Evolutionary conservation across 2,329 filamentous ascomycete species (phyloP), one percentile per base, ranked within the genome.

Genomic region (Cercospora sojina): DNA sequence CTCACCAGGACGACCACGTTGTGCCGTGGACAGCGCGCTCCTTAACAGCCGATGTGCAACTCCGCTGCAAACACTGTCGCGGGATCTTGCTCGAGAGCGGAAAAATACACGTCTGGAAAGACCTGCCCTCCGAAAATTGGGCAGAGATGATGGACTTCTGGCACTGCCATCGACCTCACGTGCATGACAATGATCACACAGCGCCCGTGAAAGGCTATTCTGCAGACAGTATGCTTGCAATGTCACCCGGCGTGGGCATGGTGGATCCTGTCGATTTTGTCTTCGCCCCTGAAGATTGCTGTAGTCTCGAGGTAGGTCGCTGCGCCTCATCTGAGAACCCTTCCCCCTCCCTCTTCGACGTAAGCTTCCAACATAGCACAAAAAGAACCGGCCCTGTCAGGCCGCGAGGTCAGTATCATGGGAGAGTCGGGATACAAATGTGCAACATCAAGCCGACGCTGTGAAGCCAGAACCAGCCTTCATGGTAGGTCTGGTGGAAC

Each of bases 141-240:
- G 96, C 95, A 0, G 95, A 99, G 80, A 96, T 99, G 93, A 99
- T 99, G 95, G 96, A 99, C 78, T 96, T 99, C 73, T 99, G 95
- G 95, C 96, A 99, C 79, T 99, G 95, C 75, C 95, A 99, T 79
- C 98, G 98, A 79, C 95, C 96, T 1, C 79, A 83, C 43, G 84
- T 88, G 67, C 68, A 78, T 62, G 59, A 83, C 27, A 79, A 83
- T 59, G 74, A 74, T 6, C 69, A 76, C 47, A 70, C 74, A 35
- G 71, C 85, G n/a, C 68, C 43, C 70, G 75, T 35, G 10, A 90
- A 92, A 74, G 93, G 91, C 0, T 97, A 97, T 75, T 91, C 92
- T n/a, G 91, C 93, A 31, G 89, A 88, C 53, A 93, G 89, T 72
- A 86, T 84, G 69, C 89, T 97, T 64, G 80, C 85, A 18, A 90